Conservation (phyloP, 2,329 filamentous ascomycete genomes). For the Talaromyces amestolkiae region DNA sequence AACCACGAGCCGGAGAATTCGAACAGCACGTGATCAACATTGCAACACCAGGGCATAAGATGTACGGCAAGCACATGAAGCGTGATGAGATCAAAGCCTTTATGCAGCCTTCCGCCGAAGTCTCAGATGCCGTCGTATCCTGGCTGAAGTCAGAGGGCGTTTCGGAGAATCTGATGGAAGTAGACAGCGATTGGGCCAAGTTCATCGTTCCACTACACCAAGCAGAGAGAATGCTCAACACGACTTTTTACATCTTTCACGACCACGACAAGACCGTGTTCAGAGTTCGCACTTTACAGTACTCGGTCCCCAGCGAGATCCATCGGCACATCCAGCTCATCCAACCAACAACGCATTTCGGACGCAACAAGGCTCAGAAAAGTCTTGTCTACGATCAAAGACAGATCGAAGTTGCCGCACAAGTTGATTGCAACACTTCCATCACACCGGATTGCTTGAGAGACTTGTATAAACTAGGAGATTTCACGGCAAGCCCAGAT, state of each 20-base stretch:
- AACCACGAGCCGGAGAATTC: slow-evolving; percentile 52
- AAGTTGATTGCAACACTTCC: slow-evolving; percentile 37
- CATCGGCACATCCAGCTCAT: slow-evolving; percentile 59
- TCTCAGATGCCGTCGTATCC: slow-evolving; percentile 49
- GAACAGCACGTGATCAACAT: slow-evolving; percentile 61
- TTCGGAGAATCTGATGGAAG: slow-evolving; percentile 44
- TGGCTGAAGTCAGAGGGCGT: slow-evolving; percentile 59
- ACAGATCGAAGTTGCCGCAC: slow-evolving; percentile 22
- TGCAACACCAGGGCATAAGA: slow-evolving; percentile 58
- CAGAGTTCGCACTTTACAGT: slow-evolving; percentile 57
- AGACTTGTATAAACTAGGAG: slow-evolving; percentile 49
- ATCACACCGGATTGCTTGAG: slow-evolving; percentile 52
- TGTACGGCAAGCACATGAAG: slow-evolving; percentile 62
- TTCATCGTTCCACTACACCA: slow-evolving; percentile 43
- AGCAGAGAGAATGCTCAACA: slow-evolving; percentile 57
- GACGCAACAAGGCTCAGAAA: slow-evolving; percentile 47
- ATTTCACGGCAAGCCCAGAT: slow-evolving; percentile 38
- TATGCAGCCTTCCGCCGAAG: slow-evolving; percentile 52
- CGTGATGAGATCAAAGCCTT: slow-evolving; percentile 58
- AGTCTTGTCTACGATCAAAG: slow-evolving; percentile 32
- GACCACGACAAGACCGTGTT: slow-evolving; percentile 42
- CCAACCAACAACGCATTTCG: slow-evolving; percentile 65
- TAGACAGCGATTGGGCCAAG: slow-evolving; percentile 61
- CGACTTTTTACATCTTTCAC: slow-evolving; percentile 58
- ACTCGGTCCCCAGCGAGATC: slow-evolving; percentile 60